phyloP scores from a whole-genome alignment of 2,329 filamentous ascomycete species.

The Beauveria sp. region DNA sequence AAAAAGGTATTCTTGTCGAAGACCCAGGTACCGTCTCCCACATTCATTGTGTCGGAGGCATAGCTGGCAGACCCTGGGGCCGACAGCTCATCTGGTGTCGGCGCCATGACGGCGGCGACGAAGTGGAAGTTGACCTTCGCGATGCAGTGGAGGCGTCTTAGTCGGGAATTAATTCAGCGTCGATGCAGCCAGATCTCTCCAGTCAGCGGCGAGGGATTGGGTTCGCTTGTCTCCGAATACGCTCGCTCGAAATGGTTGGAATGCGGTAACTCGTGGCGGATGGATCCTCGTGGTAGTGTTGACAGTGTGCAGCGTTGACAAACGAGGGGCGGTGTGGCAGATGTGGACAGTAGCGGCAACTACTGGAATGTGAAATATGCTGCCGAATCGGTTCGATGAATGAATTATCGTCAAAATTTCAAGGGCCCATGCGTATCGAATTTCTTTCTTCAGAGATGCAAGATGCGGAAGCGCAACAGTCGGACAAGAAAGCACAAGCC shows the following conservation, averaged over 20 bases:
- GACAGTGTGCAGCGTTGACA: neutral
- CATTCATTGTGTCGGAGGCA: constrained; percentile 63
- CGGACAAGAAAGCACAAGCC: neutral
- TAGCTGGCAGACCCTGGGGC: constrained; percentile 67
- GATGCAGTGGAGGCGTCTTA: neutral
- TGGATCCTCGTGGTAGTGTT: neutral
- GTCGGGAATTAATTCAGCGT: neutral
- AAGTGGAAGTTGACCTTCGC: constrained; percentile 11
- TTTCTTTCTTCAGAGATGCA: constrained; percentile 1
- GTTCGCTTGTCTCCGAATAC: neutral
- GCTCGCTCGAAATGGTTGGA: neutral
- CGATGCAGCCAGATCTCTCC: neutral
- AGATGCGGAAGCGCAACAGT: neutral
- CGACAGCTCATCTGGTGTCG: constrained; percentile 52
- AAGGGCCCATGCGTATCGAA: neutral
- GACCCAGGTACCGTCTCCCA: constrained; percentile 81
- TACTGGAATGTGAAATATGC: neutral
- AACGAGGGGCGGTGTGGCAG: constrained; percentile 4
- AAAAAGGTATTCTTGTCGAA: constrained; percentile 69
- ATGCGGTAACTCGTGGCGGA: constrained; percentile 1
- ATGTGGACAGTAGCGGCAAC: neutral
- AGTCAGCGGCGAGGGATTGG: neutral
- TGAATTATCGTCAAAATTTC: neutral
- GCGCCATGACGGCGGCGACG: constrained; percentile 49
- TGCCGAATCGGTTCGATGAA: neutral